A percentile compares a stretch with the other conserved stretches of the same genome.
Conservation (phyloP, 306 rosid species). For the Cucumis cinereus region DNA sequence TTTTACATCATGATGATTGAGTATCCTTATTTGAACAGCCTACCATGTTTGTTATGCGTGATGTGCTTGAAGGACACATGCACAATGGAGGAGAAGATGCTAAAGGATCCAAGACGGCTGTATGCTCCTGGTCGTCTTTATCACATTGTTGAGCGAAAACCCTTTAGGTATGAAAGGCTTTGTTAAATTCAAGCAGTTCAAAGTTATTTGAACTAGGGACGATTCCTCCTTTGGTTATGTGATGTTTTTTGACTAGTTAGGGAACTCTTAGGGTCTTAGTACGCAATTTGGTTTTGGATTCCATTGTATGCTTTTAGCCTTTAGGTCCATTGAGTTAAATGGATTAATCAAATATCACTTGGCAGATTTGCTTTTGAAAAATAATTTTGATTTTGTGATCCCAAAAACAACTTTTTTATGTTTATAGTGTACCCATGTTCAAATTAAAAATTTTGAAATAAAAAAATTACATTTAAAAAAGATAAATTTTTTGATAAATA, state of each 20-base stretch:
- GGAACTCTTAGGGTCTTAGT: background rate
- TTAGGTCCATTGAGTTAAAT: too few species aligned
- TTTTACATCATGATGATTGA: background rate
- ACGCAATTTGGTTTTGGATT: background rate
- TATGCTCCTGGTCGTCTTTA: constrained; percentile 97
- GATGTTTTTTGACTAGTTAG: background rate
- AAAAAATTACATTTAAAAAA: too few species aligned
- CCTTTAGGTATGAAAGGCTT: constrained; percentile 54
- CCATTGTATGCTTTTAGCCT: background rate
- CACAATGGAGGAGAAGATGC: constrained; percentile 74
- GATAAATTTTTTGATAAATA: too few species aligned
- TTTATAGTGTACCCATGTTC: too few species aligned
- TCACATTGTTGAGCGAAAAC: constrained; percentile 90
- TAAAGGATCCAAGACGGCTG: constrained; percentile 82
- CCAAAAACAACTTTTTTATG: background rate
- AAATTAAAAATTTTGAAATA: too few species aligned
- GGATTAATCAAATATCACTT: too few species aligned
- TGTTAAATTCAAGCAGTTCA: background rate
- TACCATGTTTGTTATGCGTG: constrained; percentile 82
- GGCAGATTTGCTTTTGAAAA: background rate
- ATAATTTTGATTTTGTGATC: too few species aligned
- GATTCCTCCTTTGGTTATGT: background rate
- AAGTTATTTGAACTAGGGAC: background rate
- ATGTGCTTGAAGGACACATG: constrained; percentile 90
- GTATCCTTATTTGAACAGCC: constrained; percentile 39